Evolutionary conservation across 2,329 filamentous ascomycete genomes (phyloP).

Genomic region (Plenodomus biglobosus): DNA sequence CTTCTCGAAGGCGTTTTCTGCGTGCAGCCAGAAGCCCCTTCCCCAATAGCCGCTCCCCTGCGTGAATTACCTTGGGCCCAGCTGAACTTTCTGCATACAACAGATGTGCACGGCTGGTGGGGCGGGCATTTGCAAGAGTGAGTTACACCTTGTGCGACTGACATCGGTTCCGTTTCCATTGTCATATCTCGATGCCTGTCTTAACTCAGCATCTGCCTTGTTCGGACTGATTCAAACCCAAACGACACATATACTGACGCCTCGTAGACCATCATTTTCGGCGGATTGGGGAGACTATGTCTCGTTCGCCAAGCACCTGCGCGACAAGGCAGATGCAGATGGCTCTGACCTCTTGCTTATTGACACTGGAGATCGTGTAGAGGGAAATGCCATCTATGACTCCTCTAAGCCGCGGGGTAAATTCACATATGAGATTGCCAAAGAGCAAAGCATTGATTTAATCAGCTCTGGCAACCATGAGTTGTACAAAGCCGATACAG

Average conservation of each 20-base stretch:
- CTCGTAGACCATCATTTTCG: conserved; percentile 75
- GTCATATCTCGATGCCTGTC: too few species aligned
- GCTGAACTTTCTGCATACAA: conserved; percentile 88
- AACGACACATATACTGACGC: conserved; percentile 7
- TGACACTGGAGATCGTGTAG: conserved; percentile 90
- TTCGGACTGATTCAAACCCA: too few species aligned
- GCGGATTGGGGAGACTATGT: conserved; percentile 98
- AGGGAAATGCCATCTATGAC: conserved; percentile 94
- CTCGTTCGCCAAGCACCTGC: conserved; percentile 85
- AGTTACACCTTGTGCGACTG: conserved; percentile 21
- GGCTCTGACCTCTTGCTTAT: conserved; percentile 88
- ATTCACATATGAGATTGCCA: conserved; percentile 86
- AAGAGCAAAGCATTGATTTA: conserved; percentile 78
- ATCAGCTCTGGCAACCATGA: conserved; percentile 93
- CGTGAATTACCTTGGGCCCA: conserved; percentile 88
- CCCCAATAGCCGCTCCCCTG: conserved; percentile 76
- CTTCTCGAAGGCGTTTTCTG: conserved; percentile 48
- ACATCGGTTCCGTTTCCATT: too few species aligned
- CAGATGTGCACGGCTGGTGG: conserved; percentile 93
- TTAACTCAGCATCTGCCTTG: too few species aligned
- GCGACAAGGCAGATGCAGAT: conserved; percentile 71
- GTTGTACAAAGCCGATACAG: conserved; percentile 79
- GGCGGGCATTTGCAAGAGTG: conserved; percentile 90
- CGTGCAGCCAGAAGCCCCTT: conserved; percentile 77
- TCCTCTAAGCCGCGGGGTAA: conserved; percentile 82